These are phyloP conservation scores for Williopsis jadinii DNA, from an alignment of 1,139 yeast species.

Conservation along the genomic window DNA sequence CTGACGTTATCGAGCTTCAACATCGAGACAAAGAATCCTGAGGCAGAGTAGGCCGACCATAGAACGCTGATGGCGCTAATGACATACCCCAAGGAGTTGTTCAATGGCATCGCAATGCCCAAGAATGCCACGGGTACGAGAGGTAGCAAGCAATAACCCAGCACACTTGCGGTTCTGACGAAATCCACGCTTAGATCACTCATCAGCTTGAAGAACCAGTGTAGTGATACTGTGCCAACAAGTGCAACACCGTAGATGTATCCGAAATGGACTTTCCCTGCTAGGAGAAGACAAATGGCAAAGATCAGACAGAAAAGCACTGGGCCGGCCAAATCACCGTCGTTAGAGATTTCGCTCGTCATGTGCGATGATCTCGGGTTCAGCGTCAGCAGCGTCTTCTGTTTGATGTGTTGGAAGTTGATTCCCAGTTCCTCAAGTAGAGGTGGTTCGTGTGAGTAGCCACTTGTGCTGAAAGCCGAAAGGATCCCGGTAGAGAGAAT, in stretches of 20 bases:
- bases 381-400: conserved; percentile 81
- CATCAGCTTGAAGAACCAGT: conserved; percentile 82
- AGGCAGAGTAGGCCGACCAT: conserved; percentile 94
- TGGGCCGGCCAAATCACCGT: conserved; percentile 95
- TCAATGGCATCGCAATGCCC: conserved; percentile 65
- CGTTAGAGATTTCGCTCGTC: conserved; percentile 72
- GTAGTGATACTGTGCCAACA: conserved; percentile 82
- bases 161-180: conserved; percentile 76
- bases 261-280: conserved; percentile 95
- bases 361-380: conserved; percentile 52
- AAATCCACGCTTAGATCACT: conserved; percentile 47
- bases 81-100: conserved; percentile 68
- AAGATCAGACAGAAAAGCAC: conserved; percentile 79
- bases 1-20: conserved; percentile 81
- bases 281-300: conserved; percentile 72
- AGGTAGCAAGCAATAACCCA: conserved; percentile 92
- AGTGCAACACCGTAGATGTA: conserved; percentile 95
- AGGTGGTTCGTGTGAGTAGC: conserved; percentile 93
- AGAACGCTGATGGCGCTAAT: conserved; percentile 64
- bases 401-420: conserved; percentile 79
- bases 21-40: conserved; percentile 87
- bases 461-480: conserved; percentile 90
- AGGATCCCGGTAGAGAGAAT: conserved; percentile 67
- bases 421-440: conserved; percentile 89
- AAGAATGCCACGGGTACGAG: conserved; percentile 66